Evolutionary conservation across 2,329 filamentous ascomycete genomes (phyloP).

Genomic region (Gnomoniopsis smithogilvyi): DNA sequence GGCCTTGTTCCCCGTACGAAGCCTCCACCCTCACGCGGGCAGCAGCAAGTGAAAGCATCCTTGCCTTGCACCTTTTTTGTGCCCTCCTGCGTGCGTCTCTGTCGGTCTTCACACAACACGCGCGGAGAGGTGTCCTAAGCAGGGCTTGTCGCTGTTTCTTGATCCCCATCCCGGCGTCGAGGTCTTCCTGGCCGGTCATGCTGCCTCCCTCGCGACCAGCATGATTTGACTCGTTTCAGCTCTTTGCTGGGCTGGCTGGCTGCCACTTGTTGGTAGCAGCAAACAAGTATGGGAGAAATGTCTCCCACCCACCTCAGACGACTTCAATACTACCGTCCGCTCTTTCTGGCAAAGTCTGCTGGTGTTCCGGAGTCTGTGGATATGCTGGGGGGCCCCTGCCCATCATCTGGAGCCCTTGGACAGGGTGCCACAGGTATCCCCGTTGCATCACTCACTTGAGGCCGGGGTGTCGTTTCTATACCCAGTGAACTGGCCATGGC

Average conservation of each 20-base stretch:
- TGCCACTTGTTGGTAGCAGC: background rate
- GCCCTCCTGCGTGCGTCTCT: constrained; percentile 2
- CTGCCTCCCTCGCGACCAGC: constrained; percentile 34
- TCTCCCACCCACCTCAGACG: constrained; percentile 16
- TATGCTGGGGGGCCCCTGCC: constrained; percentile 26
- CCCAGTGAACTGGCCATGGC: constrained; percentile 48
- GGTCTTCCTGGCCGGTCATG: constrained; percentile 34
- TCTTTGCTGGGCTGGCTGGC: constrained; percentile 15
- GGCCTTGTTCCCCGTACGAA: constrained; percentile 11
- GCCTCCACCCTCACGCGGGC: constrained; percentile 12
- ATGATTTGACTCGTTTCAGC: constrained; percentile 44
- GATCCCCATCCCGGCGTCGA: constrained; percentile 17
- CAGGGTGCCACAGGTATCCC: constrained; percentile 18
- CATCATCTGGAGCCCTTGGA: constrained; percentile 25
- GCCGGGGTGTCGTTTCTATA: constrained; percentile 48
- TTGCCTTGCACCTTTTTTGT: constrained; percentile 9
- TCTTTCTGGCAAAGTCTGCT: constrained; percentile 10
- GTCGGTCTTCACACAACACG: constrained; percentile 1
- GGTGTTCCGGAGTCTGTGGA: constrained; percentile 2
- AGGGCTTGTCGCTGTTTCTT: constrained; percentile 23
- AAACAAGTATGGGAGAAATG: background rate
- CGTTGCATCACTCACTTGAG: constrained; percentile 40
- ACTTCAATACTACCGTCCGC: constrained; percentile 3
- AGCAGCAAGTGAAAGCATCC: constrained; percentile 19
- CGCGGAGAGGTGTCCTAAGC: constrained; percentile 13